Evolutionary conservation across 2,329 filamentous ascomycete species (phyloP).

Genomic region (Botrytis fabae): DNA sequence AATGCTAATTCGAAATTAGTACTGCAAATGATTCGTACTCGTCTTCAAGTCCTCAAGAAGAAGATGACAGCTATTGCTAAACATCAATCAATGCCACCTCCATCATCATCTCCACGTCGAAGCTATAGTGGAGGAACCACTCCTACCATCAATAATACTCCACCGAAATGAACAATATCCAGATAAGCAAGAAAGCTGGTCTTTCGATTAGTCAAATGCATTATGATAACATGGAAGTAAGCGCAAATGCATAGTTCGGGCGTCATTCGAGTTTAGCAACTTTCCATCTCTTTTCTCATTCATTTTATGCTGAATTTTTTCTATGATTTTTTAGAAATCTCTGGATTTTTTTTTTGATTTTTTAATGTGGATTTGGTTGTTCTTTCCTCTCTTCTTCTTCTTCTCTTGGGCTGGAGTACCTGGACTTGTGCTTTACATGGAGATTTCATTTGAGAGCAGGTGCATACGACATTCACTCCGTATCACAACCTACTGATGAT

Average conservation of each 20-base stretch:
- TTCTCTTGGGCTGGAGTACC: neutral
- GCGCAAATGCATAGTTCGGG: constrained; percentile 2
- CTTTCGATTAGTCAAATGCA: constrained; percentile 13
- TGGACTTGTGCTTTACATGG: neutral
- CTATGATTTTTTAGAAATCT: constrained; percentile 14
- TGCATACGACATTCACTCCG: neutral
- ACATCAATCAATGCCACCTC: constrained; percentile 36
- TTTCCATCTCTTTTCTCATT: neutral
- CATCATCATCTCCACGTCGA: constrained; percentile 34
- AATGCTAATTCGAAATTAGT: constrained; percentile 45
- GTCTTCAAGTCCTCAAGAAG: constrained; percentile 57
- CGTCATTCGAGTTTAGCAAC: constrained; percentile 14
- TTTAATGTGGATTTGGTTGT: neutral
- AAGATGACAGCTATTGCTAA: constrained; percentile 63
- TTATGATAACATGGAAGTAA: constrained; percentile 15
- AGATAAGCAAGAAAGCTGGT: constrained; percentile 12
- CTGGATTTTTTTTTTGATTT: neutral
- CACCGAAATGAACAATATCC: constrained; percentile 32
- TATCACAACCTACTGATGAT: neutral
- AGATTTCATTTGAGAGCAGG: neutral
- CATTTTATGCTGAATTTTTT: neutral
- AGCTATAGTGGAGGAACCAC: constrained; percentile 40
- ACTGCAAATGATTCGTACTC: constrained; percentile 61
- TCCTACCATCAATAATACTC: constrained; percentile 39
- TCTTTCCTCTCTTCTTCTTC: neutral